Evolutionary conservation across 2,329 filamentous ascomycete species (phyloP), one percentile per base, ranked within the genome.

Genomic region (Aquanectria penicillioides): DNA sequence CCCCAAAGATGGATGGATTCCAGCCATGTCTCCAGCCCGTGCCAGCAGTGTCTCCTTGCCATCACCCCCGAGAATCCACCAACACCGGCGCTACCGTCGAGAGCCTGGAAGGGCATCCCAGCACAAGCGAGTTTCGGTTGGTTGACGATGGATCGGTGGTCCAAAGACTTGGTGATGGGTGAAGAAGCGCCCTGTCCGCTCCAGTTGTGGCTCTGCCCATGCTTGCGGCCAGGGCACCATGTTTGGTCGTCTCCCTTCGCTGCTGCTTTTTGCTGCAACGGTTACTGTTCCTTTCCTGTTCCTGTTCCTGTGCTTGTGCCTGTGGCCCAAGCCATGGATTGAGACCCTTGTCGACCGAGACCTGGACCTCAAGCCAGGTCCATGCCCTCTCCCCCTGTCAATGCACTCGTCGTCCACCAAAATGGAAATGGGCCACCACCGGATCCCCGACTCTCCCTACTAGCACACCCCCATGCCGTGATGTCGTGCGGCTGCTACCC

Each of bases 401-500:
- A 29, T 44, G 46, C 46, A 40, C 29, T 18, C 49, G 34, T 34
- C 50, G 52, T 22, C 28, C 52, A 55, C 52, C 52, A 40, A 33
- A 41, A n/a, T n/a, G n/a, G n/a, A n/a, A 26, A 55, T 44, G 29
- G 49, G 26, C 37, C 49, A 17, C 52, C 22, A 44, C 46, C 37
- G 28, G 18, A 17, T 31, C 26, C 28, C 18, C 28, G 17, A 23
- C 28, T 46, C 41, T 33, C 28, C n/a, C n/a, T 31, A 33, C 41
- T 46, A 26, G 15, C 23, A 26, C 50, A 40, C 46, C 57, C 55
- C 58, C 59, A 64, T 69, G 60, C 51, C 53, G 46, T 68, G 63
- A 66, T 69, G 60, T 65, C 64, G 66, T 62, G 60, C 61, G 62
- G 59, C 61, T 51, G 46, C 43, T 26, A 18, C 20, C 25, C 26